Evolutionary conservation across 1,139 yeast species (phyloP).

Genomic region (Saccharomyces pastorianus): DNA sequence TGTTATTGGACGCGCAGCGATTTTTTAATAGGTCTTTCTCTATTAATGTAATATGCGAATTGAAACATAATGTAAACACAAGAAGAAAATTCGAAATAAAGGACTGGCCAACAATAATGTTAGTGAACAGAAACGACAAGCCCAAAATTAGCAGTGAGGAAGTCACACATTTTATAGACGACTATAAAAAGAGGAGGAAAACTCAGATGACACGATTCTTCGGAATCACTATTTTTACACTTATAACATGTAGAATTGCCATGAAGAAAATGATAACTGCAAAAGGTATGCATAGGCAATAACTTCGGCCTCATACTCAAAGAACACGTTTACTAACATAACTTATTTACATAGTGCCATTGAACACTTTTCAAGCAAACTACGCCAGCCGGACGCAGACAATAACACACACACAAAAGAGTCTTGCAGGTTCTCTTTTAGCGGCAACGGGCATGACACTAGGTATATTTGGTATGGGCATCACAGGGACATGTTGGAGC

Average conservation of each 20-base stretch:
- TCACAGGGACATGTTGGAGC: conserved; percentile 75
- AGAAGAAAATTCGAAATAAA: not conserved
- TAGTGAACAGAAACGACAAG: not conserved
- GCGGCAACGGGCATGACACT: conserved; percentile 58
- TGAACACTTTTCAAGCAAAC: not conserved
- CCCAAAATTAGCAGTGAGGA: not conserved
- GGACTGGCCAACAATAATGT: not conserved
- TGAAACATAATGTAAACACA: not conserved
- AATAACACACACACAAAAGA: not conserved
- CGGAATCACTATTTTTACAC: conserved; percentile 63
- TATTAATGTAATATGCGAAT: not conserved
- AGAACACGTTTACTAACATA: not conserved
- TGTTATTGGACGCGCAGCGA: not conserved
- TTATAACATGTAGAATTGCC: conserved; percentile 66
- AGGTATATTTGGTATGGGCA: conserved; percentile 62
- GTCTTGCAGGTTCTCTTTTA: not conserved
- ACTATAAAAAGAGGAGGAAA: conserved; percentile 48
- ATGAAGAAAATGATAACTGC: conserved; percentile 66
- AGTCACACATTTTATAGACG: conserved; percentile 6
- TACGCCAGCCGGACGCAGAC: conserved; percentile 44
- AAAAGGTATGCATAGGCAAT: conserved; percentile 41
- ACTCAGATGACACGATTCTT: conserved; percentile 66
- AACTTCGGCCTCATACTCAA: not conserved
- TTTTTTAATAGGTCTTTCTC: not conserved
- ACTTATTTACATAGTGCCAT: not conserved